Percentiles rank a stretch among this genome's conserved stretches.
These are phyloP conservation scores for Pseudohalonectria lignicola DNA, from an alignment of 2,329 filamentous ascomycete species.

Conservation along the genomic window DNA sequence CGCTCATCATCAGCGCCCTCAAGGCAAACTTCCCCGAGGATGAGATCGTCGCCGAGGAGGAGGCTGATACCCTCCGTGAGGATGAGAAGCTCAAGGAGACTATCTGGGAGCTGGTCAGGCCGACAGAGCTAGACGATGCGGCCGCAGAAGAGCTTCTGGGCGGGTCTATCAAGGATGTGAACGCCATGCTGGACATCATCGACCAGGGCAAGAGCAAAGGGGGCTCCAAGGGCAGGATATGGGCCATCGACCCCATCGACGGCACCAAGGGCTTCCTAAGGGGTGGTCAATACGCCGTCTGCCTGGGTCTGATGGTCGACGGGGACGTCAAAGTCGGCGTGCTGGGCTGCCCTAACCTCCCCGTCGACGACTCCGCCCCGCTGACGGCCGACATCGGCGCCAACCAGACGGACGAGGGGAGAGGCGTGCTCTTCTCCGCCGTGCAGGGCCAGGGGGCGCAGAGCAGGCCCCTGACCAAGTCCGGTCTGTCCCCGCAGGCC, in stretches of 20 bases:
- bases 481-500: conserved; percentile 34
- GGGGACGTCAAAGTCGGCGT: conserved; percentile 91
- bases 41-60: conserved; percentile 90
- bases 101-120: conserved; percentile 75
- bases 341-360: conserved; percentile 90
- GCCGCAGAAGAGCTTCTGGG: conserved; percentile 49
- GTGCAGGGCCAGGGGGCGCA: conserved; percentile 69
- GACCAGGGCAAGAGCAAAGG: conserved; percentile 61
- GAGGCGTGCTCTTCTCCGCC: conserved; percentile 82
- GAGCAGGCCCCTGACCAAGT: conserved; percentile 59
- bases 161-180: conserved; percentile 47
- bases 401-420: conserved; percentile 61
- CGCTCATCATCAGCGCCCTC: conserved; percentile 86
- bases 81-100: conserved; percentile 59
- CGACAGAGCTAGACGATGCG: conserved; percentile 47
- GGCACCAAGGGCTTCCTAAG: conserved; percentile 95
- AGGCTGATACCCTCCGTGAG: conserved; percentile 67
- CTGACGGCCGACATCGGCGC: conserved; percentile 62
- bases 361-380: conserved; percentile 66
- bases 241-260: conserved; percentile 96
- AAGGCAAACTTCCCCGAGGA: conserved; percentile 83
- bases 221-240: conserved; percentile 68
- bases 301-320: conserved; percentile 82
- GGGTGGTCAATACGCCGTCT: conserved; percentile 94
- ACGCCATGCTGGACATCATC: conserved; percentile 49